These are phyloP conservation scores for Phytophthora chlamydospora DNA, from an alignment of 352 stramenopile species.

Conservation along the genomic window DNA sequence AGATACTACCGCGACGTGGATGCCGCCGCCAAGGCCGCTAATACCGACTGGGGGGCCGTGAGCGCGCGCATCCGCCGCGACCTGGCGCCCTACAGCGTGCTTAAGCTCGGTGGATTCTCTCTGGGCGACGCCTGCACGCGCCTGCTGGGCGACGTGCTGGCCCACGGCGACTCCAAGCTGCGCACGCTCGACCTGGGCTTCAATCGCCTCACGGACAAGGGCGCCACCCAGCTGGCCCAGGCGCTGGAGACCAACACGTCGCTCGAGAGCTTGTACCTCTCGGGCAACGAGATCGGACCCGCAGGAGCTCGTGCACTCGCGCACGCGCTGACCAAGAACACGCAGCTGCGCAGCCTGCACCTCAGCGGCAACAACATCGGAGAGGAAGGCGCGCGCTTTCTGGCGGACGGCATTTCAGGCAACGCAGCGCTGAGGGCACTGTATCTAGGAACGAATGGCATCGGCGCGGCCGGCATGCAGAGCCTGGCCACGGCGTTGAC, in stretches of 20 bases:
- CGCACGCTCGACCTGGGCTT: conserved; percentile 79
- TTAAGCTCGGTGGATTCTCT: conserved; percentile 85
- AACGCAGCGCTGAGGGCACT: conserved; percentile 63
- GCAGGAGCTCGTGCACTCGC: conserved; percentile 53
- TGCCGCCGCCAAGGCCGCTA: conserved; percentile 9
- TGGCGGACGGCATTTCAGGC: conserved; percentile 58
- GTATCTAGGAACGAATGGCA: conserved; percentile 85
- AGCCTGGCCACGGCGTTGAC: conserved; percentile 61
- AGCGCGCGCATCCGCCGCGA: conserved; percentile 61
- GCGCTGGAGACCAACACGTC: conserved; percentile 67
- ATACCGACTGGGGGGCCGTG: conserved; percentile 41
- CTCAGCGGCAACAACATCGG: conserved; percentile 87
- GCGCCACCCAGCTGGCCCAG: conserved; percentile 57
- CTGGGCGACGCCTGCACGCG: conserved; percentile 68
- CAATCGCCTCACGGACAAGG: conserved; percentile 80
- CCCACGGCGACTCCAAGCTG: conserved; percentile 42
- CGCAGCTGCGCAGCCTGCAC: conserved; percentile 67
- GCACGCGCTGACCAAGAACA: conserved; percentile 58
- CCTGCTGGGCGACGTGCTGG: conserved; percentile 64
- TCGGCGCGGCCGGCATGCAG: conserved; percentile 68
- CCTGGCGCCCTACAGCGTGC: conserved; percentile 59
- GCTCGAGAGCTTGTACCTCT: conserved; percentile 78
- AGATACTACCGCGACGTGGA: conserved; percentile 63
- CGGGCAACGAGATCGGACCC: conserved; percentile 82
- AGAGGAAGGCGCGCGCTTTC: conserved; percentile 60